Evolutionary conservation across 2,329 filamentous ascomycete species (phyloP).

Genomic region (Orbilia quercus): DNA sequence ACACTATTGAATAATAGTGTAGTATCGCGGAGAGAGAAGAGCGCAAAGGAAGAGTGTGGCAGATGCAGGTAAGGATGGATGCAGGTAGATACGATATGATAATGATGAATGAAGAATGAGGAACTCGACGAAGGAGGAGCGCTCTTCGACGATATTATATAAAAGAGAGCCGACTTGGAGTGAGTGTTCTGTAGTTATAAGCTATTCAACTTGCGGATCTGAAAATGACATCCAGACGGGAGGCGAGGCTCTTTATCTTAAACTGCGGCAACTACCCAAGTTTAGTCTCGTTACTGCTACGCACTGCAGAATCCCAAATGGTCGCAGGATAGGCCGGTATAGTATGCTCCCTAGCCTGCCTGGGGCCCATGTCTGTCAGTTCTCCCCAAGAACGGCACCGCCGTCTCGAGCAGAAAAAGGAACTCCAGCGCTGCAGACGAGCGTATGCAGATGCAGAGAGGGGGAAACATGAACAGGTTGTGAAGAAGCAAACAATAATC

Average conservation of each 20-base stretch:
- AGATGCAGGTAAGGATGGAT: conserved; percentile 25
- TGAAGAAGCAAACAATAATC: conserved; percentile 48
- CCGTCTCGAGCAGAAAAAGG: conserved; percentile 37
- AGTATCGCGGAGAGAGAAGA: neutral
- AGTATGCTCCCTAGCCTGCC: conserved; percentile 5
- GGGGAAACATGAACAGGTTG: neutral
- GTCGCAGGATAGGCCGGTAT: neutral
- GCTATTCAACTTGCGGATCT: conserved; percentile 38
- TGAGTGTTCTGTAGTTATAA: neutral
- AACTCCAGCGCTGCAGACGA: conserved; percentile 20
- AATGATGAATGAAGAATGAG: conserved; percentile 26
- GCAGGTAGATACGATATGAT: conserved; percentile 11
- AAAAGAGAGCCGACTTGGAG: conserved; percentile 3
- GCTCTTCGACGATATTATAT: conserved; percentile 55
- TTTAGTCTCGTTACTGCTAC: neutral
- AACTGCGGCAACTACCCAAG: conserved; percentile 36
- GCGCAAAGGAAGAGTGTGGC: conserved; percentile 28
- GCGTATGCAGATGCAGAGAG: conserved; percentile 25
- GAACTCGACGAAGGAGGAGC: conserved; percentile 55
- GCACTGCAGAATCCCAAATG: conserved; percentile 2
- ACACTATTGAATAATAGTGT: no score
- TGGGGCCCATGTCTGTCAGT: conserved; percentile 29
- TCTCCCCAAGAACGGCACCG: conserved; percentile 35
- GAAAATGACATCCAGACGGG: conserved; percentile 49
- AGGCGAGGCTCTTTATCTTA: conserved; percentile 56